Evolutionary conservation across 257 asterid species (phyloP).

Genomic region (Solanum chaucha): DNA sequence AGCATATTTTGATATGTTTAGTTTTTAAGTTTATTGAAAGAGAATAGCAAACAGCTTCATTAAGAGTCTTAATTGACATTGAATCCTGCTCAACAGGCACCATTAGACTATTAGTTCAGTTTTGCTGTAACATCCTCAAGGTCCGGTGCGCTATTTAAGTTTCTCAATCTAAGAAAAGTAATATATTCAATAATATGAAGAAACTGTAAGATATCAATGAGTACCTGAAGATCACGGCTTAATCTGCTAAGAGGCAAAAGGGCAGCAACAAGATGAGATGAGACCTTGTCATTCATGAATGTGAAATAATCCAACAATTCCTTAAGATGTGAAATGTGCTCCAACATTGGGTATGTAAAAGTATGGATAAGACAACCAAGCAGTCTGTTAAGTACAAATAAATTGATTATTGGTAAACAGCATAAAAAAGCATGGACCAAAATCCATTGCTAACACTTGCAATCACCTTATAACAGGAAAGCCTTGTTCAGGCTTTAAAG

Average conservation of each 20-base stretch:
- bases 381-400: slow-evolving; percentile 30
- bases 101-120: background rate
- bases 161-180: background rate
- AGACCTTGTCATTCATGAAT: slow-evolving; percentile 50
- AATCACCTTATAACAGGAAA: slow-evolving; percentile 48
- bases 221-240: slow-evolving; percentile 68
- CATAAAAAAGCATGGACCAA: slow-evolving; percentile 3
- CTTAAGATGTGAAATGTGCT: slow-evolving; percentile 60
- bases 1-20: background rate
- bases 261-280: slow-evolving; percentile 47
- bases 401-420: slow-evolving; percentile 1
- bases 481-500: slow-evolving; percentile 64
- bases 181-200: slow-evolving; percentile 5
- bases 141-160: background rate
- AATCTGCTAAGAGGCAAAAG: slow-evolving; percentile 59
- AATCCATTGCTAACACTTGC: slow-evolving; percentile 1
- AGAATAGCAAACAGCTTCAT: background rate
- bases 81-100: background rate
- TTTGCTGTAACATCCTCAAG: background rate
- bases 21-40: background rate
- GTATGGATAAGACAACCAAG: slow-evolving; percentile 49
- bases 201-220: background rate
- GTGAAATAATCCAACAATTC: slow-evolving; percentile 82
- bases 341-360: slow-evolving; percentile 64
- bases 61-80: background rate